Evolutionary conservation across 768 basidiomycete genomes (phyloP).

Genomic region (Mycena galericulata): DNA sequence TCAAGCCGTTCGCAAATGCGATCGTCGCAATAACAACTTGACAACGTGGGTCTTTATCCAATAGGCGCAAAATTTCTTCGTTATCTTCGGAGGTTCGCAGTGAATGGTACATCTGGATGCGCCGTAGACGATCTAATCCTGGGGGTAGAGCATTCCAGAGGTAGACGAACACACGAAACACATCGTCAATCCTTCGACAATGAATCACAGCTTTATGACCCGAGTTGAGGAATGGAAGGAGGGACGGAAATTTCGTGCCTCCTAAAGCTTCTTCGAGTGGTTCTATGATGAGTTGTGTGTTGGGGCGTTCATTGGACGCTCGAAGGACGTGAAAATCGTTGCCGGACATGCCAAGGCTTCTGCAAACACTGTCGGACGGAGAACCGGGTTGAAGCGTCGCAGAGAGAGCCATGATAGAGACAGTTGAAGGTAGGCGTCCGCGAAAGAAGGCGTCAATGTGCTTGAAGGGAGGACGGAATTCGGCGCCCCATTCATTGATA

Average conservation of each 20-base stretch:
- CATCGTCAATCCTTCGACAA: slow-evolving; percentile 8
- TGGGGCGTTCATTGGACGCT: background rate
- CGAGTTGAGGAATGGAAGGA: background rate
- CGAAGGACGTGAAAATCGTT: background rate
- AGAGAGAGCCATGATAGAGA: slow-evolving; percentile 1
- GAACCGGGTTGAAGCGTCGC: slow-evolving; percentile 16
- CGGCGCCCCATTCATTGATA: slow-evolving; percentile 16
- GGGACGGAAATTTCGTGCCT: background rate
- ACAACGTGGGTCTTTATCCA: background rate
- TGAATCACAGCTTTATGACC: slow-evolving; percentile 23
- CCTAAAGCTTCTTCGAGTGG: background rate
- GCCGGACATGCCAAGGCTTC: slow-evolving; percentile 1
- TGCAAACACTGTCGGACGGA: background rate
- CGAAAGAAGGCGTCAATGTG: slow-evolving; percentile 19
- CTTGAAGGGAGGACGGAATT: slow-evolving; percentile 14
- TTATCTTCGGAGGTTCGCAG: background rate
- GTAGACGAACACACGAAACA: slow-evolving; percentile 6
- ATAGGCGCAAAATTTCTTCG: background rate
- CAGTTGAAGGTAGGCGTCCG: slow-evolving; percentile 14
- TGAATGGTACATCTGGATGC: background rate
- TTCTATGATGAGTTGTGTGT: background rate
- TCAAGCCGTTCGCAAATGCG: background rate
- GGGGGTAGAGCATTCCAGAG: background rate
- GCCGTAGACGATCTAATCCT: background rate
- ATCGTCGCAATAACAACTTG: background rate